Base-by-base conservation (phyloP, 208 protist species). In the Borovskyia barvae region DNA sequence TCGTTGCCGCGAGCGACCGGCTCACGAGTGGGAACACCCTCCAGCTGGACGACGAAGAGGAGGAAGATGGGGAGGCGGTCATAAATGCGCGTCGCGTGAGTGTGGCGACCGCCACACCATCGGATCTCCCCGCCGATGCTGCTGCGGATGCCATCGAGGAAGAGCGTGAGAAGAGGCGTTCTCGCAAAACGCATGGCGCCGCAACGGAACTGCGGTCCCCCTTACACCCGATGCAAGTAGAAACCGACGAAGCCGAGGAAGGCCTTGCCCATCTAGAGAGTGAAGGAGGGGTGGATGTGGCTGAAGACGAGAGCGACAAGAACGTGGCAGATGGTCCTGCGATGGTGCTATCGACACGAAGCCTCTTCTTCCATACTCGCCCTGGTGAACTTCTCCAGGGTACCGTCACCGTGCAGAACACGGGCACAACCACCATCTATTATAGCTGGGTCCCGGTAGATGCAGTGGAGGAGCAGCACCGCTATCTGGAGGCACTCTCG, bases 381-480 rank as follows among this genome's bases (percentile, higher is more conserved):
- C 81, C 74, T 5, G 72, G 69, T n/a, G 74, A 86, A 45, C 72
- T 92, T n/a, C 41, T 66, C 17, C 85, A 94, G 41, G 77, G 72
- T 15, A 42, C 50, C 19, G 55, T 88, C 25, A 56, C 42, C n/a
- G 58, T 94, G 15, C 47, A 46, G 20, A 94, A 94, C 73, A 75
- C 46, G 5, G 73, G 82, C 24, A 72, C 72, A n/a, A 76, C 80
- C 24, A 89, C 88, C 11, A 72, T 90, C 39, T 94, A 91, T 67
- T 94, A 85, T 66, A 94, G 71, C 65, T 92, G 76, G 87, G 63
- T 60, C 25, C 56, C 62, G 22, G 69, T 84, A 24, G 74, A 88
- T 35, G 24, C 42, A 14, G 30, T 80, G 22, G 40, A 54, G 24
- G 78, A 85, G 52, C 47, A 51, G 14, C 29, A 77, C 15, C 32